Conservation (phyloP, 1,284 basidiomycete genomes). For the Mycosarcoma maydis region DNA sequence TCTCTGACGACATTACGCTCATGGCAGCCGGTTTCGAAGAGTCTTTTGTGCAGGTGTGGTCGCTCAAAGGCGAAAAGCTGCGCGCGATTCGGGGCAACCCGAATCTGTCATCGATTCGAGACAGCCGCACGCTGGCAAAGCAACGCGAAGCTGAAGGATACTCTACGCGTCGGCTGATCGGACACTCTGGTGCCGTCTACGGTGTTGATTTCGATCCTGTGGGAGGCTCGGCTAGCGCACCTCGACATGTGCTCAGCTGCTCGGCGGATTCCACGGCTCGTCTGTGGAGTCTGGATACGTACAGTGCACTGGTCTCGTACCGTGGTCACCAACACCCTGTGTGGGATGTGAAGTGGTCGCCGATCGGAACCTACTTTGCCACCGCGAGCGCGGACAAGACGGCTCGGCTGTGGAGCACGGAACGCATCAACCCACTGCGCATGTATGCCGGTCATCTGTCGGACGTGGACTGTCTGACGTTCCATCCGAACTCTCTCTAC, state of each 20-base stretch:
- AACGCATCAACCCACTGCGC: constrained; percentile 84
- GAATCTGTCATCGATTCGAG: constrained; percentile 74
- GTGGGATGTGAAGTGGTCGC: constrained; percentile 99
- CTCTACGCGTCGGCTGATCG: constrained; percentile 82
- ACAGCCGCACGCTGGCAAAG: constrained; percentile 66
- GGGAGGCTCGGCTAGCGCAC: constrained; percentile 83
- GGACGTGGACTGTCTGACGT: constrained; percentile 94
- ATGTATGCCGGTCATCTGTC: constrained; percentile 96
- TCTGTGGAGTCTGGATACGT: constrained; percentile 95
- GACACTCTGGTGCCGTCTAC: constrained; percentile 96
- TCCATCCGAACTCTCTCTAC: constrained; percentile 97
- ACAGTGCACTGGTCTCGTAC: constrained; percentile 91
- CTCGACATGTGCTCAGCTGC: constrained; percentile 86
- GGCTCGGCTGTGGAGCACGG: constrained; percentile 94
- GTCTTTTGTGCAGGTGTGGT: constrained; percentile 95
- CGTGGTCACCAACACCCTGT: constrained; percentile 96
- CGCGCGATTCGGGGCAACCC: constrained; percentile 81
- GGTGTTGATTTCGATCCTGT: constrained; percentile 91
- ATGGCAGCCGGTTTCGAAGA: constrained; percentile 96
- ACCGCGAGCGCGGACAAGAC: constrained; percentile 93
- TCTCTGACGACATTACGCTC: constrained; percentile 90
- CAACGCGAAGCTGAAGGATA: constrained; percentile 42
- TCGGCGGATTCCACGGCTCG: constrained; percentile 93
- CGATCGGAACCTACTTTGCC: constrained; percentile 97
- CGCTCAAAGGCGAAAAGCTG: constrained; percentile 88